Conservation (phyloP, 2,329 filamentous ascomycete species). For the Penicillium vulpinum region DNA sequence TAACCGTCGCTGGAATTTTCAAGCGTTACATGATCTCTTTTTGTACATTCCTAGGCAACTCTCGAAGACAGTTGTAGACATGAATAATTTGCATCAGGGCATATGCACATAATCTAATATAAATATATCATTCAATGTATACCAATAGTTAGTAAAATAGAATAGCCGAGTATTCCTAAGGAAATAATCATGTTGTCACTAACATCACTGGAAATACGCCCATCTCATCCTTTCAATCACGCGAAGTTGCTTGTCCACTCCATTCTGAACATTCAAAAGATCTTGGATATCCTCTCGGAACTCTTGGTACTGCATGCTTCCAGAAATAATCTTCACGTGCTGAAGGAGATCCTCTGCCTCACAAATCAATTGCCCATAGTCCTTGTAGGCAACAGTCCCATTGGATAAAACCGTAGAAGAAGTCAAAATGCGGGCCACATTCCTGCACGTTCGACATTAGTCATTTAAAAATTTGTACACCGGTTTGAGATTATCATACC, state of each 20-base stretch:
- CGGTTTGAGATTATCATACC: constrained; percentile 43
- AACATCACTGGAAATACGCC: constrained; percentile 75
- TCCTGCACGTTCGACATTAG: constrained; percentile 46
- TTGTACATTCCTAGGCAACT: background rate
- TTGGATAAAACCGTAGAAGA: constrained; percentile 65
- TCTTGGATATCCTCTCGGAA: constrained; percentile 88
- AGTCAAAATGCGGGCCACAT: constrained; percentile 78
- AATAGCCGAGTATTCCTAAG: background rate
- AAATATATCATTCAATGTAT: too few species aligned
- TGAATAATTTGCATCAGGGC: background rate
- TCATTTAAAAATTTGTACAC: background rate
- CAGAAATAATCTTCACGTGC: constrained; percentile 67
- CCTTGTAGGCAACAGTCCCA: constrained; percentile 81
- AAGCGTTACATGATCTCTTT: too few species aligned
- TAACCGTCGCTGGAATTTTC: too few species aligned
- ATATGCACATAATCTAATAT: background rate
- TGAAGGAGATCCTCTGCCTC: constrained; percentile 82
- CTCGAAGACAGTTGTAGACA: background rate
- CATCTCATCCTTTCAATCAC: constrained; percentile 83
- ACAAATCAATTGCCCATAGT: constrained; percentile 85
- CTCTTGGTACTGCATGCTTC: constrained; percentile 72
- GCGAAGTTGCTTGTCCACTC: constrained; percentile 73
- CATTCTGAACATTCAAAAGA: constrained; percentile 74
- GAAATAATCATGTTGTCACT: background rate
- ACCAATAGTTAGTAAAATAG: too few species aligned